Conservation (phyloP, 2,329 filamentous ascomycete species). For the Hypoxylon sp. region DNA sequence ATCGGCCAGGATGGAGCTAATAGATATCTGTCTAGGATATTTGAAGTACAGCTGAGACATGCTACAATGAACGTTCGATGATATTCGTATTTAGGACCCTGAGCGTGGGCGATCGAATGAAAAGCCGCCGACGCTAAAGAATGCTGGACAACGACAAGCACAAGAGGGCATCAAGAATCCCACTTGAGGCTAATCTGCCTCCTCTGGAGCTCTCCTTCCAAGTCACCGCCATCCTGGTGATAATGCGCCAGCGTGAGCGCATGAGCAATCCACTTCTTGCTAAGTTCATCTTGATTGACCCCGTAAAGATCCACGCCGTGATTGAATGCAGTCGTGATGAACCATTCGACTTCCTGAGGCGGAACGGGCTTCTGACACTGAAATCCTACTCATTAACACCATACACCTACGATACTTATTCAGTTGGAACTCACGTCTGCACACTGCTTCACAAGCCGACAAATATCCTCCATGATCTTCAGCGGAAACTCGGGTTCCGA, state of each 20-base stretch:
- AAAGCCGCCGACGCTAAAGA: not conserved
- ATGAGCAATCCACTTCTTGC: constrained; percentile 71
- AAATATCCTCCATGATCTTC: constrained; percentile 73
- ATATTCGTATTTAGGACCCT: too few species aligned
- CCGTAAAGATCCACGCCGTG: constrained; percentile 76
- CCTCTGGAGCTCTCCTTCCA: constrained; percentile 60
- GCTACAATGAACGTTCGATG: too few species aligned
- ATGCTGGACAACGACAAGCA: too few species aligned
- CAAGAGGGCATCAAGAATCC: constrained; percentile 31
- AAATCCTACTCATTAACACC: constrained; percentile 13
- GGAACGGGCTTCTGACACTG: constrained; percentile 68
- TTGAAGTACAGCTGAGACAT: not conserved
- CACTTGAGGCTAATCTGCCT: constrained; percentile 59
- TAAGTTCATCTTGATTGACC: constrained; percentile 64
- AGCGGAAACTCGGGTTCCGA: constrained; percentile 68
- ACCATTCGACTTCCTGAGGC: constrained; percentile 77
- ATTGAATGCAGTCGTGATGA: constrained; percentile 78
- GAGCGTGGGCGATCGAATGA: not conserved
- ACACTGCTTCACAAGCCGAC: constrained; percentile 64
- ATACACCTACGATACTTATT: not conserved
- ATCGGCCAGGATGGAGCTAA: not conserved
- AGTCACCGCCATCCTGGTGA: constrained; percentile 64
- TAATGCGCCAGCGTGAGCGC: constrained; percentile 72
- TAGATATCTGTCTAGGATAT: not conserved
- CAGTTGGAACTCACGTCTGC: constrained; percentile 56